Base-by-base conservation (phyloP, 306 rosid species). In the Lagenaria siceraria region DNA sequence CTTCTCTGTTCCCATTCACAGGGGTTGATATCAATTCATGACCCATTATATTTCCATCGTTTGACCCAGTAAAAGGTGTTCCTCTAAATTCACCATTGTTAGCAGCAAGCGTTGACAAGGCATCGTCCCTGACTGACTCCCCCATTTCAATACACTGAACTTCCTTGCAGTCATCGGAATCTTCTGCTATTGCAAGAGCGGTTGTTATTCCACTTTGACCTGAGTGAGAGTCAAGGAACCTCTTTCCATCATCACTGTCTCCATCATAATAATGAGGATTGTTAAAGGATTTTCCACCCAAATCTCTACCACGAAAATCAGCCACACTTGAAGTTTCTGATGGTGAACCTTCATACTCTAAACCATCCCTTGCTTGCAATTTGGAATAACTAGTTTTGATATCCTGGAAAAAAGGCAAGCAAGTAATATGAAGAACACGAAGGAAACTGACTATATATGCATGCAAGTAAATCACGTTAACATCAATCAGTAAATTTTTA, bases 131-230 rank as follows among this genome's bases (percentile, higher is more conserved):
- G 66, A 82, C 85, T 35, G 93, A 86, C 68, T 83, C 89, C 70
- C 88, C 97, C 87, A 79, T 81, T 78, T 88, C 98, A 40, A 96
- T 84, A 58, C 99, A 96, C 81, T 65, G 86, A 76, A 96, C 98
- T 84, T 96, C 99, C 86, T 87, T 96, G 90, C 97, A 95, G 58
- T 86, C 92, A 84, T 88, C 92, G 22, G 82, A 80, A 80, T 83
- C 85, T 55, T 87, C 87, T 72, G 87, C 82, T 43, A 62, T 77
- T 58, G 69, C 84, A 72, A 59, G 71, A 4, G 79, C 56, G 27
- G 65, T 38, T 59, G 65, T 73, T 51, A 38, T 83, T 61, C 74
- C 81, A 74, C 82, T 82, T 53, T 48, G 86, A 60, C 55, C 49
- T 22, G 79, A 82, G 81, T 81, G 64, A 43, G 78, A 80, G 66